Conservation (phyloP, 768 basidiomycete genomes). For the Lentinus tigrinus region DNA sequence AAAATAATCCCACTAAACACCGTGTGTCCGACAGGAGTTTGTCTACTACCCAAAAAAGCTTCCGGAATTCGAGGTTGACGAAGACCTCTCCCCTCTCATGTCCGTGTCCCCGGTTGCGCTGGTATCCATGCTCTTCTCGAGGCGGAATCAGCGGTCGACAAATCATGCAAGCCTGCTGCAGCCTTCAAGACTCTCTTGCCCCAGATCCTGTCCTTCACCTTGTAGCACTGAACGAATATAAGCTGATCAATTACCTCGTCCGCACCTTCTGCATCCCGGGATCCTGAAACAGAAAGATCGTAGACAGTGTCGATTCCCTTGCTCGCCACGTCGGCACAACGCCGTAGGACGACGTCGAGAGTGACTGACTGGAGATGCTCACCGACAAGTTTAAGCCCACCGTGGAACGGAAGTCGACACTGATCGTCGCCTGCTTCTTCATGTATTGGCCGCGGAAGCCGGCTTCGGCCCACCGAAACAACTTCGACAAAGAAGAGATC, state of each 20-base stretch:
- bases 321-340: neutral
- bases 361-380: neutral
- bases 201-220: slow-evolving; percentile 5
- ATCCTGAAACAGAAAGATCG: neutral
- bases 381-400: neutral
- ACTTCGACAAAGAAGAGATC: slow-evolving; percentile 17
- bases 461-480: slow-evolving; percentile 10
- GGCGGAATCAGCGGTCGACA: neutral
- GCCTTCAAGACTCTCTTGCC: neutral
- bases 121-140: too few relatives aligned
- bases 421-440: neutral
- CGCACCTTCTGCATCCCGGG: neutral
- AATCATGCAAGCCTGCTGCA: slow-evolving; percentile 9
- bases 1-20: slow-evolving; percentile 3
- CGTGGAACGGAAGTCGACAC: neutral
- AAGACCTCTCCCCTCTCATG: slow-evolving; percentile 22
- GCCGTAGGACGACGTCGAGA: neutral
- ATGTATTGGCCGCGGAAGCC: slow-evolving; percentile 6
- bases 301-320: neutral
- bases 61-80: slow-evolving; percentile 27
- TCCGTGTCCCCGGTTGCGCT: slow-evolving; percentile 25
- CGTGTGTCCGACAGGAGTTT: slow-evolving; percentile 57
- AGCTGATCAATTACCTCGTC: slow-evolving; percentile 8
- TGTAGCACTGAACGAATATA: slow-evolving; percentile 17
- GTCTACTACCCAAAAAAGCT: slow-evolving; percentile 73